Evolutionary conservation across 352 stramenopile species (phyloP).

Genomic region (Globisporangium paroecandrum): DNA sequence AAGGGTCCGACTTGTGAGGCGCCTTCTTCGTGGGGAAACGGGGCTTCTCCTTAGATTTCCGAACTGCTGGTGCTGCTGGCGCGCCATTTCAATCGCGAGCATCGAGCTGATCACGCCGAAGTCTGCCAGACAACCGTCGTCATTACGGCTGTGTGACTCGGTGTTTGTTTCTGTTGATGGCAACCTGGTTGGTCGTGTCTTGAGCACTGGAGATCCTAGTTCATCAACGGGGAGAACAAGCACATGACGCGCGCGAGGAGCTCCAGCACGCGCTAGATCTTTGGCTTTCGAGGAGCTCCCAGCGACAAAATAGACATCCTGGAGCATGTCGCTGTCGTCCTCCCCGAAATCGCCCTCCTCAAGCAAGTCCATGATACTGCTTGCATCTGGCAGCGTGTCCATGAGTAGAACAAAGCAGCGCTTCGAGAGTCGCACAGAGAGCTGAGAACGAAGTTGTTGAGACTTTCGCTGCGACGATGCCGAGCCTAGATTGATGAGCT

Average conservation of each 20-base stretch:
- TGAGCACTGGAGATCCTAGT: not conserved
- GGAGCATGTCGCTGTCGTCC: constrained; percentile 19
- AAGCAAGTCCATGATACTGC: constrained; percentile 21
- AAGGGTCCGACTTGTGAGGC: constrained; percentile 21
- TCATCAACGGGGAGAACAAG: constrained; percentile 25
- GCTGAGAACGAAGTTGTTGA: not conserved
- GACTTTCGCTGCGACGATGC: not conserved
- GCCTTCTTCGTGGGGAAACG: constrained; percentile 17
- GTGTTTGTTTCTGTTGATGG: not conserved
- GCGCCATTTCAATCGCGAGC: constrained; percentile 31
- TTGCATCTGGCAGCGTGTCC: constrained; percentile 19
- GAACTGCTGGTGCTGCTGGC: constrained; percentile 11
- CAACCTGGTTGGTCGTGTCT: not conserved
- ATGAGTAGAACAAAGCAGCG: constrained; percentile 21
- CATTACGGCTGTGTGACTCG: constrained; percentile 18
- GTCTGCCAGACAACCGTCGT: constrained; percentile 30
- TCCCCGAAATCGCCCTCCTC: constrained; percentile 13
- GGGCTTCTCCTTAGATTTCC: constrained; percentile 4
- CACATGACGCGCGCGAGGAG: constrained; percentile 24
- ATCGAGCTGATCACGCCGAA: constrained; percentile 40
- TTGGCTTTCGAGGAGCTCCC: constrained; percentile 25
- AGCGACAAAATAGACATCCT: constrained; percentile 29
- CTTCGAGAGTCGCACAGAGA: constrained; percentile 3
- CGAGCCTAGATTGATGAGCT: not conserved
- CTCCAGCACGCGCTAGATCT: constrained; percentile 29